Percentiles rank a stretch among this genome's conserved stretches.
These are phyloP conservation scores for Cryptosporidium bovis DNA, from an alignment of 169 alveolate genomes.

Conservation along the genomic window DNA sequence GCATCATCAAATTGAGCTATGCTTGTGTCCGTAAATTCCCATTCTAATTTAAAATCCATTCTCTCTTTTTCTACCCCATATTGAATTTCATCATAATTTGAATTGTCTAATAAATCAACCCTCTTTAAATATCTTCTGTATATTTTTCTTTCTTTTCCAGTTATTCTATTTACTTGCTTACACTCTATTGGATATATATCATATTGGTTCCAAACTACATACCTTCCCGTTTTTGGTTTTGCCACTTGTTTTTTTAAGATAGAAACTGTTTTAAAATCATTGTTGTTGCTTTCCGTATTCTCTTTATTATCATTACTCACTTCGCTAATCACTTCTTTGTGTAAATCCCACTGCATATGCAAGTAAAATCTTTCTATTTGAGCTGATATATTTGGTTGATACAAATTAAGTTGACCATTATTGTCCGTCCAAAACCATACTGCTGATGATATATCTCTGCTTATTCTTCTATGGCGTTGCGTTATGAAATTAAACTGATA, in stretches of 20 bases:
- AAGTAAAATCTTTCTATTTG: constrained; percentile 67
- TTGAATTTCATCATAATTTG: neutral
- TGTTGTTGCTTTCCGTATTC: neutral
- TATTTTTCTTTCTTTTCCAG: constrained; percentile 66
- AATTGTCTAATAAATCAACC: neutral
- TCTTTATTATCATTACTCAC: neutral
- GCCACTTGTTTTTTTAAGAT: constrained; percentile 8
- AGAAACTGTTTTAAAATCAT: neutral
- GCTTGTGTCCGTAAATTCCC: constrained; percentile 73
- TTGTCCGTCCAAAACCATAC: constrained; percentile 71
- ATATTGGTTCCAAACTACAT: constrained; percentile 66
- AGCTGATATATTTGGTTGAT: constrained; percentile 71
- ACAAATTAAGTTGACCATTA: constrained; percentile 54
- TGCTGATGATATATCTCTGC: constrained; percentile 72
- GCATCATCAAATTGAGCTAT: constrained; percentile 59
- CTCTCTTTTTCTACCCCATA: neutral
- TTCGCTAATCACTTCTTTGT: constrained; percentile 22
- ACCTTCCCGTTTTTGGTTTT: constrained; percentile 45
- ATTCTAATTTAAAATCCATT: constrained; percentile 38
- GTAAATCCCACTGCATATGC: constrained; percentile 67
- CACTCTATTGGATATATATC: constrained; percentile 72
- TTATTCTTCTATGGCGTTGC: constrained; percentile 72
- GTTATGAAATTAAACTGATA: constrained; percentile 70
- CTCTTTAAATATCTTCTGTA: constrained; percentile 43
- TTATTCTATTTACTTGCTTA: constrained; percentile 58